Conservation (phyloP, 2,329 filamentous ascomycete species). For the Fusarium ramigenum region DNA sequence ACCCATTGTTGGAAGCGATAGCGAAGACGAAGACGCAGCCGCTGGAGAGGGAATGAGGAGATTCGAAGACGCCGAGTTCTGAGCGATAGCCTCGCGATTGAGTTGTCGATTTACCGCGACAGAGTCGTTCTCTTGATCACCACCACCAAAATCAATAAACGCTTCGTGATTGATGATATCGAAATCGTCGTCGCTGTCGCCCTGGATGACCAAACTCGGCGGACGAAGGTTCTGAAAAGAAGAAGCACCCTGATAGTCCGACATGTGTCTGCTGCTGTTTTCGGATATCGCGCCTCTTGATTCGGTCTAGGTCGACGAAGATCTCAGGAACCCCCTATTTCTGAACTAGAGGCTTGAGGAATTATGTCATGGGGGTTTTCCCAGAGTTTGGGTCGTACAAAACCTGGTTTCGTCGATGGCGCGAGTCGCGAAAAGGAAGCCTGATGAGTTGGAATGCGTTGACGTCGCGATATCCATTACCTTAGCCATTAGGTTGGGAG, state of each 20-base stretch:
- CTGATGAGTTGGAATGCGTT: slow-evolving; percentile 29
- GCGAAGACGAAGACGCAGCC: slow-evolving; percentile 20
- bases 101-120: slow-evolving; percentile 20
- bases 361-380: slow-evolving; percentile 1
- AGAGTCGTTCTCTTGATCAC: slow-evolving; percentile 11
- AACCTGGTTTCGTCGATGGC: slow-evolving; percentile 27
- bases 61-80: slow-evolving; percentile 29
- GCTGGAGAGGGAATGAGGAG: slow-evolving; percentile 29
- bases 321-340: neutral
- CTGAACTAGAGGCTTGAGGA: neutral
- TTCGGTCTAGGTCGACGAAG: slow-evolving; percentile 18
- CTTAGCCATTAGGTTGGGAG: slow-evolving; percentile 11
- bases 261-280: slow-evolving; percentile 36
- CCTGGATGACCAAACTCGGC: slow-evolving; percentile 40
- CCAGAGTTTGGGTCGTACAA: slow-evolving; percentile 6
- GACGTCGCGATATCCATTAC: slow-evolving; percentile 30
- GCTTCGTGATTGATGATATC: neutral
- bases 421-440: slow-evolving; percentile 15
- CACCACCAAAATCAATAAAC: slow-evolving; percentile 13
- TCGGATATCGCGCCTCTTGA: slow-evolving; percentile 26
- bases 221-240: slow-evolving; percentile 36
- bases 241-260: slow-evolving; percentile 34
- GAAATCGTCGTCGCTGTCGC: slow-evolving; percentile 32
- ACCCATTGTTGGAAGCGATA: slow-evolving; percentile 32
- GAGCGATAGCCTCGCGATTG: slow-evolving; percentile 25